Conservation (phyloP, 176 grass and related monocot species). For the Aegilops longissima region DNA sequence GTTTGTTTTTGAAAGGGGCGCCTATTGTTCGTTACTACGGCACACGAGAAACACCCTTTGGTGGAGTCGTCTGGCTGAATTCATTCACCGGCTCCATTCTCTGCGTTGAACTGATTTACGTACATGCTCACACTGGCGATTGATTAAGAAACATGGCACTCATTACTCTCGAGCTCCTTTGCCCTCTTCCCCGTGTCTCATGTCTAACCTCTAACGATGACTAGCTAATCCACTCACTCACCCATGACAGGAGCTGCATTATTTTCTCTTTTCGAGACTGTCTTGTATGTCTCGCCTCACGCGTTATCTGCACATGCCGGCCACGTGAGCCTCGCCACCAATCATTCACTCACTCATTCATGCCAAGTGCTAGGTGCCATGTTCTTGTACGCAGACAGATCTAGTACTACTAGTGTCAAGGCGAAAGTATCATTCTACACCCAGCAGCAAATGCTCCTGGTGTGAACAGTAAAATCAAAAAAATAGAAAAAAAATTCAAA, state of each 20-base stretch:
- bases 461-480: too few species aligned
- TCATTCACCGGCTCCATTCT: too few species aligned
- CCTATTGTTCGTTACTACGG: too few species aligned
- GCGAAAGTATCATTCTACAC: too few species aligned
- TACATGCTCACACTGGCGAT: too few species aligned
- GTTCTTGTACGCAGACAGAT: not conserved
- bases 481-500: too few species aligned
- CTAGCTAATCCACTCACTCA: not conserved
- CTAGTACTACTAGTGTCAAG: not conserved
- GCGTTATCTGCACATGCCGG: constrained; percentile 38
- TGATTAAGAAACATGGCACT: not conserved
- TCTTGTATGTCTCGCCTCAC: not conserved
- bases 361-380: constrained; percentile 2
- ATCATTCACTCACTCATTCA: constrained; percentile 4
- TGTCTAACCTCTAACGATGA: not conserved
- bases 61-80: too few species aligned
- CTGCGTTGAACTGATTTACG: too few species aligned
- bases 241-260: not conserved
- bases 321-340: constrained; percentile 30
- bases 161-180: not conserved
- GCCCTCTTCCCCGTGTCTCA: not conserved
- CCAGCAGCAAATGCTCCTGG: too few species aligned
- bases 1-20: too few species aligned
- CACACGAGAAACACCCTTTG: not conserved
- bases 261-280: not conserved